phyloP scores from a whole-genome alignment of 164 flowering plant species.

The Malania oleifera region DNA sequence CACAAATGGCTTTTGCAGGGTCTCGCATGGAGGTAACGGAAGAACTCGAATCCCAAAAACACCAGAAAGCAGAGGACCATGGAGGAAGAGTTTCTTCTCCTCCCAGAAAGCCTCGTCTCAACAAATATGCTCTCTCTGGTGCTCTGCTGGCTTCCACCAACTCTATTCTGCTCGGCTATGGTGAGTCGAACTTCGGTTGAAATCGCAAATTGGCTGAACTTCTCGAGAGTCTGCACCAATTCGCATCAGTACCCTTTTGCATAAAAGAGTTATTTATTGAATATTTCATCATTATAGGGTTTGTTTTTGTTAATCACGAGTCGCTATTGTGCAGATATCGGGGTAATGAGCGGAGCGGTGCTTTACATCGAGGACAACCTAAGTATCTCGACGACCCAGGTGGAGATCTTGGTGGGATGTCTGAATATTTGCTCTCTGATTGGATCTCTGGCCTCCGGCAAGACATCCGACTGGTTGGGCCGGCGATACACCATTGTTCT shows the following conservation, averaged over 20 bases:
- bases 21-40: not conserved
- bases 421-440: conserved; percentile 57
- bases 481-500: conserved; percentile 73
- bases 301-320: too few species aligned
- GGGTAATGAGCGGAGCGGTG: conserved; percentile 89
- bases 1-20: not conserved
- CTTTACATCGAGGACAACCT: conserved; percentile 56
- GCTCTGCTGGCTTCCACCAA: conserved; percentile 37
- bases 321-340: conserved; percentile 48
- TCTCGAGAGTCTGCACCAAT: too few species aligned
- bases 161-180: conserved; percentile 38
- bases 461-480: conserved; percentile 78
- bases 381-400: conserved; percentile 40
- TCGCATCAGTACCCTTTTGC: too few species aligned
- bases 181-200: conserved; percentile 14
- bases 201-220: too few species aligned
- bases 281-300: too few species aligned
- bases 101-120: conserved; percentile 10
- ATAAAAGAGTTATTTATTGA: too few species aligned
- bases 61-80: not conserved
- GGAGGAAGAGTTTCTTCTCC: not conserved
- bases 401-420: conserved; percentile 57
- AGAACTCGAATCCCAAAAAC: conserved; percentile 6
- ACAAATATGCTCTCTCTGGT: conserved; percentile 22
- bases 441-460: conserved; percentile 73